Conservation (phyloP, 2,329 filamentous ascomycete genomes). For the Simplicillium sp. region DNA sequence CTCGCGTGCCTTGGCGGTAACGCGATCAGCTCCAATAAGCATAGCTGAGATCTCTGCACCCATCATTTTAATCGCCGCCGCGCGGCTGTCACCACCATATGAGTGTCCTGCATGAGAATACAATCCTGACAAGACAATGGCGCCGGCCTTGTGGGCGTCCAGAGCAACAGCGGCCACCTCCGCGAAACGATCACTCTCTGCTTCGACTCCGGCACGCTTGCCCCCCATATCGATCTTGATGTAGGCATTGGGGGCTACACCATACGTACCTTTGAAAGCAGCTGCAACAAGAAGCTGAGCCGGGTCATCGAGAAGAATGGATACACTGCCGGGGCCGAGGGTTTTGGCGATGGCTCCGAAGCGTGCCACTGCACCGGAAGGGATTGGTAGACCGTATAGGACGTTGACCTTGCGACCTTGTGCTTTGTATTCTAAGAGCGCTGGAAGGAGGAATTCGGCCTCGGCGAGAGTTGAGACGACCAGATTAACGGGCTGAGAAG, state of each 20-base stretch:
- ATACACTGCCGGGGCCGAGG: conserved; percentile 47
- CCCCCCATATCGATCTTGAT: conserved; percentile 70
- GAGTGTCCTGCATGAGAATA: conserved; percentile 69
- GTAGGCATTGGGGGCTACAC: conserved; percentile 45
- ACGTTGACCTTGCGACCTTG: conserved; percentile 51
- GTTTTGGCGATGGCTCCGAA: conserved; percentile 45
- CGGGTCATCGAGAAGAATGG: conserved; percentile 61
- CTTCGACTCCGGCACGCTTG: conserved; percentile 56
- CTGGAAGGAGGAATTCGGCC: conserved; percentile 55
- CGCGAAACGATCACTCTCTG: conserved; percentile 37
- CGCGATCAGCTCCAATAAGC: conserved; percentile 13
- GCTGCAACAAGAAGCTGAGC: conserved; percentile 44
- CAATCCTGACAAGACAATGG: conserved; percentile 46
- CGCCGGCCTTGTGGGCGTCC: conserved; percentile 16
- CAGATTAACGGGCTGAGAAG: conserved; percentile 42
- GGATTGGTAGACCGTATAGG: conserved; percentile 63
- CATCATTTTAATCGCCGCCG: conserved; percentile 20
- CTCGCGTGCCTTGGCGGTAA: conserved; percentile 10
- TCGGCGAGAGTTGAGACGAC: conserved; percentile 69
- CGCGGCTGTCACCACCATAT: conserved; percentile 37
- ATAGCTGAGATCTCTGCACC: conserved; percentile 19
- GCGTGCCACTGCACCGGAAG: conserved; percentile 49
- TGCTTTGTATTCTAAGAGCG: conserved; percentile 47
- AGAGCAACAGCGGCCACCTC: conserved; percentile 29
- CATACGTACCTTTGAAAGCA: conserved; percentile 29